These are phyloP conservation scores for Viridothelium virens DNA, from an alignment of 495 filamentous ascomycete species.

Conservation along the genomic window DNA sequence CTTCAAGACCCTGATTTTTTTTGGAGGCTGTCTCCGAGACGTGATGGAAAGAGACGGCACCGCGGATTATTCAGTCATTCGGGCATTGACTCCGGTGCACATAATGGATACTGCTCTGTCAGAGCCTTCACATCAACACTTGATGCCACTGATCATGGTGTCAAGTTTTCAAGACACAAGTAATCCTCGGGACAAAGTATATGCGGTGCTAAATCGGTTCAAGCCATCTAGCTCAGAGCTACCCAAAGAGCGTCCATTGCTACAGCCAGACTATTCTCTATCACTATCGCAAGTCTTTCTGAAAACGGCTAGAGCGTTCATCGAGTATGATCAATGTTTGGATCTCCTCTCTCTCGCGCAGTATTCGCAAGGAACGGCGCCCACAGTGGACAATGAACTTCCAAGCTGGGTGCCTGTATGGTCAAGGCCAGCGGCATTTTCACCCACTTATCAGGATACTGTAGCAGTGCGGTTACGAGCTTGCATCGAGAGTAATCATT, in stretches of 20 bases:
- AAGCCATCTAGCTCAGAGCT: not conserved
- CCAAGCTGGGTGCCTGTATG: not conserved
- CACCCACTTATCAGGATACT: not conserved
- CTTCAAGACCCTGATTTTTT: not conserved
- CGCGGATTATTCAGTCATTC: not conserved
- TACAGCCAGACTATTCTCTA: not conserved
- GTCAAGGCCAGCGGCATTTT: not conserved
- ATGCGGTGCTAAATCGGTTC: not conserved
- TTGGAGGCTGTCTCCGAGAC: not conserved
- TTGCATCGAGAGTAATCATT: not conserved
- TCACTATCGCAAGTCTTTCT: not conserved
- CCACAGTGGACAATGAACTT: not conserved
- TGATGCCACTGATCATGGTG: not conserved
- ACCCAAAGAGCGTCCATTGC: not conserved
- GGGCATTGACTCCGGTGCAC: not conserved
- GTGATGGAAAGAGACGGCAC: not conserved
- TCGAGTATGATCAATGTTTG: not conserved
- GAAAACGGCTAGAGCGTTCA: not conserved
- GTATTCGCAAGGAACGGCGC: not conserved
- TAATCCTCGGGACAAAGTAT: not conserved
- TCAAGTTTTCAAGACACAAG: not conserved
- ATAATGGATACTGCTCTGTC: not conserved
- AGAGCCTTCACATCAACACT: not conserved
- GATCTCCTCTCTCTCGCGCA: not conserved
- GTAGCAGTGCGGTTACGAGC: not conserved